phyloP scores from a whole-genome alignment of 768 basidiomycete genomes.

The Gyrodon lividus region DNA sequence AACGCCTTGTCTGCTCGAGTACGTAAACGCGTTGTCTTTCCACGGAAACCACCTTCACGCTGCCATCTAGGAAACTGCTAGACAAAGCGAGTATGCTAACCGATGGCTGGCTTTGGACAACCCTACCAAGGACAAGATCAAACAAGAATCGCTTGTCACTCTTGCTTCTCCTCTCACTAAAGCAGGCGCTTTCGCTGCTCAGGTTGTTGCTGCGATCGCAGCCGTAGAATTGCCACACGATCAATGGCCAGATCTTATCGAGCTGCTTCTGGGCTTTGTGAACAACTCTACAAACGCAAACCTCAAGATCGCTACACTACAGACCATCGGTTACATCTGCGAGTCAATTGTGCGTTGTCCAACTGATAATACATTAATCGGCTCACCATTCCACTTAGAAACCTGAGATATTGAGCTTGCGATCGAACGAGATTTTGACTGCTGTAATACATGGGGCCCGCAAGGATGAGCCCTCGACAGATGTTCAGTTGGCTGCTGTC shows the following conservation, averaged over 20 bases:
- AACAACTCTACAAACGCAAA: constrained; percentile 70
- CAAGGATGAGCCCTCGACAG: constrained; percentile 87
- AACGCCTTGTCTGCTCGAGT: constrained; percentile 91
- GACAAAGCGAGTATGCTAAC: constrained; percentile 72
- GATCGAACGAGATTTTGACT: constrained; percentile 96
- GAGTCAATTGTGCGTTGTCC: constrained; percentile 80
- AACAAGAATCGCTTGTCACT: constrained; percentile 80
- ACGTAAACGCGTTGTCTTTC: constrained; percentile 38
- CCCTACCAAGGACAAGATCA: constrained; percentile 75
- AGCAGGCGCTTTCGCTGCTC: constrained; percentile 86
- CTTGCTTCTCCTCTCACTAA: constrained; percentile 70
- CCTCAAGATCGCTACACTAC: constrained; percentile 82
- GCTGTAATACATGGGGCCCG: constrained; percentile 98
- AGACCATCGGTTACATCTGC: constrained; percentile 97
- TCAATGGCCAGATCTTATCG: constrained; percentile 91
- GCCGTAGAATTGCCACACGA: constrained; percentile 85
- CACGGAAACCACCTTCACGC: constrained; percentile 16
- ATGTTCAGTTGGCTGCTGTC: constrained; percentile 93
- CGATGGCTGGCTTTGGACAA: constrained; percentile 80
- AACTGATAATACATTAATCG: constrained; percentile 2
- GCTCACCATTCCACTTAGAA: constrained; percentile 49
- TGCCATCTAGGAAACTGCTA: constrained; percentile 59
- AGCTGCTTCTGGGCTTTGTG: constrained; percentile 82
- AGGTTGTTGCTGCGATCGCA: constrained; percentile 93
- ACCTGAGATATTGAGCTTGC: constrained; percentile 84